phyloP scores from a whole-genome alignment of 1,139 yeast species.

The Geotrichum australiense region DNA sequence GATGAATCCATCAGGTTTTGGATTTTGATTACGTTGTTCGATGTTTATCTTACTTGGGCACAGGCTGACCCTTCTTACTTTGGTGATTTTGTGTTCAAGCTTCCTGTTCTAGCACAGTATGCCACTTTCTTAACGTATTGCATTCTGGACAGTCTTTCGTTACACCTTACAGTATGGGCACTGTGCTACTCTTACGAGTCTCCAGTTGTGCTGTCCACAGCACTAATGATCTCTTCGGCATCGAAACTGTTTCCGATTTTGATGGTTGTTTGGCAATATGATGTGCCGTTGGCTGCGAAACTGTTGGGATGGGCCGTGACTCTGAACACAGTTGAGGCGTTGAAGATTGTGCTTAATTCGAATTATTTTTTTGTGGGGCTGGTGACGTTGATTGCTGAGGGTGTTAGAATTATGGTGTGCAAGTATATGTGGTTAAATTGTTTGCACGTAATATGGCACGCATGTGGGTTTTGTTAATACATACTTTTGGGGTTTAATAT shows the following conservation, averaged over 20 bases:
- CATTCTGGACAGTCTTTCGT: slow-evolving; percentile 47
- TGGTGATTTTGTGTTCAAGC: slow-evolving; percentile 28
- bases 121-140: slow-evolving; percentile 57
- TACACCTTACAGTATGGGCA: slow-evolving; percentile 37
- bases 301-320: slow-evolving; percentile 57
- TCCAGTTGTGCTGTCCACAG: slow-evolving; percentile 45
- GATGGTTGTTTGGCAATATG: slow-evolving; percentile 96
- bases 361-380: slow-evolving; percentile 36
- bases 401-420: slow-evolving; percentile 21
- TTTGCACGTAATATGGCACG: not conserved
- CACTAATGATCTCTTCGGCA: slow-evolving; percentile 67
- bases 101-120: slow-evolving; percentile 55
- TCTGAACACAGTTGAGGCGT: slow-evolving; percentile 59
- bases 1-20: slow-evolving; percentile 41
- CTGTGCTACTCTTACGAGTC: slow-evolving; percentile 1
- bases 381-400: slow-evolving; percentile 28
- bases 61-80: slow-evolving; percentile 52
- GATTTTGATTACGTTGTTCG: slow-evolving; percentile 67
- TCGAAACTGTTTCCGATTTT: slow-evolving; percentile 84
- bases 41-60: slow-evolving; percentile 90
- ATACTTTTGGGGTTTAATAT: too few relatives aligned
- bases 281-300: slow-evolving; percentile 57
- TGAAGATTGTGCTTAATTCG: slow-evolving; percentile 47
- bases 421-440: slow-evolving; percentile 16
- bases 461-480: not conserved